phyloP scores from a whole-genome alignment of 2,329 filamentous ascomycete genomes.

The Fusarium sp. region DNA sequence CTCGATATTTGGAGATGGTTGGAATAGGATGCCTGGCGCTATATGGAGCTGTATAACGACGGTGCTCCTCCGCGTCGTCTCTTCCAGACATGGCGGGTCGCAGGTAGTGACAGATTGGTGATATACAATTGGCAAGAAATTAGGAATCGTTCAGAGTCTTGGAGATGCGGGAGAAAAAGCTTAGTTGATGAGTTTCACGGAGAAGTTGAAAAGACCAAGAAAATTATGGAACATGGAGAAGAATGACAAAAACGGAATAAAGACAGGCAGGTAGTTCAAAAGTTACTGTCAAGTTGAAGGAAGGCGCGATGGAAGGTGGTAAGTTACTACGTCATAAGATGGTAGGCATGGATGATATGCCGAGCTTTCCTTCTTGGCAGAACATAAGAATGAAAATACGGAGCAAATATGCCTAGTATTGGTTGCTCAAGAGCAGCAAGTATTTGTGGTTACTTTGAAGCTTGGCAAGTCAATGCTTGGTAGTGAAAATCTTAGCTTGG shows the following conservation, averaged over 20 bases:
- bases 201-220: not conserved
- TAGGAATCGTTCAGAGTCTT: not conserved
- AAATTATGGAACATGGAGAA: not conserved
- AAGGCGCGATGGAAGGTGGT: slow-evolving; percentile 28
- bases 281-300: not conserved
- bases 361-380: slow-evolving; percentile 40
- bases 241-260: not conserved
- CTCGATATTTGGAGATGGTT: slow-evolving; percentile 59
- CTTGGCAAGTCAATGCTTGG: slow-evolving; percentile 29
- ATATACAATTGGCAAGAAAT: not conserved
- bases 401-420: no score
- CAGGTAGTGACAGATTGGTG: not conserved
- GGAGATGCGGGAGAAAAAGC: slow-evolving; percentile 8
- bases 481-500: slow-evolving; percentile 12
- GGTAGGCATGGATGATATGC: slow-evolving; percentile 27
- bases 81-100: slow-evolving; percentile 47
- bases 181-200: not conserved
- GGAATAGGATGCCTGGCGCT: slow-evolving; percentile 56
- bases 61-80: slow-evolving; percentile 51
- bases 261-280: not conserved
- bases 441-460: slow-evolving; percentile 6
- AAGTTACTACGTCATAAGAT: slow-evolving; percentile 38
- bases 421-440: no score
- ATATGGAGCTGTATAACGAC: slow-evolving; percentile 53
- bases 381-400: not conserved